These are phyloP conservation scores for Astrothelium subdiscretum DNA, from an alignment of 495 filamentous ascomycete species.

Conservation along the genomic window DNA sequence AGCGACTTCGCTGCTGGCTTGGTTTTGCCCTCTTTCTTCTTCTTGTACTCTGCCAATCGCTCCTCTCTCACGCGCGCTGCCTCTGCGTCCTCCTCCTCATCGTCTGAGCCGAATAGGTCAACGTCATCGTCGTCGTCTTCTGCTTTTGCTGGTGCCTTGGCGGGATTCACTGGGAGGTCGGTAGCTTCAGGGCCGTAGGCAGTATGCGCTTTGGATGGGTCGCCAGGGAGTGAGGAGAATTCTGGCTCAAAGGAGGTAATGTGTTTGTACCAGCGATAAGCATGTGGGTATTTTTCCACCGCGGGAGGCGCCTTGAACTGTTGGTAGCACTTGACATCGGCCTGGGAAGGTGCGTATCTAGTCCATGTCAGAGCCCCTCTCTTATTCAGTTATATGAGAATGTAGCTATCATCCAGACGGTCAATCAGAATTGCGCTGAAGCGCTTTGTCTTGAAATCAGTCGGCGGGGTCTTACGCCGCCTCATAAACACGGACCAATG, in stretches of 20 bases:
- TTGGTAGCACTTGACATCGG: conserved; percentile 92
- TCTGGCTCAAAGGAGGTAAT: conserved; percentile 81
- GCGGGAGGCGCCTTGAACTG: conserved; percentile 64
- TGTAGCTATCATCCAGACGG: conserved; percentile 13
- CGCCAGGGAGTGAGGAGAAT: conserved; percentile 82
- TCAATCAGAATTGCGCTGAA: conserved; percentile 70
- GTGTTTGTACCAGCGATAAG: conserved; percentile 97
- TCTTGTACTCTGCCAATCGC: conserved; percentile 83
- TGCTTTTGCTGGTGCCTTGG: conserved; percentile 65
- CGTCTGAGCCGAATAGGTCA: conserved; percentile 79
- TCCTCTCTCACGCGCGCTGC: conserved; percentile 71
- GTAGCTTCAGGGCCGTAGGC: conserved; percentile 79
- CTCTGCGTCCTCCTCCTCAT: conserved; percentile 88
- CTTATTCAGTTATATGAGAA: conserved; percentile 5
- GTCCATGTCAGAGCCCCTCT: conserved; percentile 3
- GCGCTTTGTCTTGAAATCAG: conserved; percentile 76
- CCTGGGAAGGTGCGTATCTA: conserved; percentile 80
- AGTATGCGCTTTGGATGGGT: conserved; percentile 76
- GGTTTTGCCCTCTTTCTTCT: conserved; percentile 88
- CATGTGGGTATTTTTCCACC: conserved; percentile 79
- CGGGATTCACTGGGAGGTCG: conserved; percentile 67
- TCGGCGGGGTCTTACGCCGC: conserved; percentile 91
- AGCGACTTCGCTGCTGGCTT: conserved; percentile 91
- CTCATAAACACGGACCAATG: conserved; percentile 99
- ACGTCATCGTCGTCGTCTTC: conserved; percentile 76